A percentile compares a stretch with the other conserved stretches of the same genome.
Evolutionary conservation across 352 stramenopile genomes (phyloP).

Genomic region (Pythium angustatum): DNA sequence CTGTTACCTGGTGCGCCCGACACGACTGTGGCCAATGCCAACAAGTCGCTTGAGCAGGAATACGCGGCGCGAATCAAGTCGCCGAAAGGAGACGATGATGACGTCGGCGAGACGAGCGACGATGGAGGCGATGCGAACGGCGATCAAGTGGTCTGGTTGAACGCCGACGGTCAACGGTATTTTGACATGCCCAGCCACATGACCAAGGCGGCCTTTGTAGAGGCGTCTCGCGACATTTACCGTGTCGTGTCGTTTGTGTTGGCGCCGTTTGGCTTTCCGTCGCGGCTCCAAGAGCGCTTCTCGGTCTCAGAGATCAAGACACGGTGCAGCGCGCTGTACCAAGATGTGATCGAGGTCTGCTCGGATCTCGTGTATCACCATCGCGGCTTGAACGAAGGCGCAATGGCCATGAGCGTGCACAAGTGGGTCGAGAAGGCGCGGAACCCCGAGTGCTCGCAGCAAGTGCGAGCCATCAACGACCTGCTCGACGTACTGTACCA

Average conservation of each 20-base stretch:
- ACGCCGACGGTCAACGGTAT: constrained; percentile 51
- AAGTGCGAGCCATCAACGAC: constrained; percentile 80
- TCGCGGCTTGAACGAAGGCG: constrained; percentile 70
- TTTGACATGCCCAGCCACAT: constrained; percentile 83
- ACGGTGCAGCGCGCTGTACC: constrained; percentile 71
- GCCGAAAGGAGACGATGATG: constrained; percentile 26
- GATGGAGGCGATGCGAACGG: constrained; percentile 33
- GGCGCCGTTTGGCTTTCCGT: constrained; percentile 75
- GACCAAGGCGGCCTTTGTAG: constrained; percentile 66
- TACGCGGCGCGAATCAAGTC: constrained; percentile 49
- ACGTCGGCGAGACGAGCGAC: constrained; percentile 1
- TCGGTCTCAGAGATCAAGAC: constrained; percentile 75
- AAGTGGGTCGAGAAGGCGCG: constrained; percentile 81
- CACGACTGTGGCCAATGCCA: no score
- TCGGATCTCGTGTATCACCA: constrained; percentile 84
- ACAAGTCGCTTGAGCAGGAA: constrained; percentile 35
- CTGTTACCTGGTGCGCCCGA: constrained; percentile 39
- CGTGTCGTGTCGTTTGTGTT: constrained; percentile 81
- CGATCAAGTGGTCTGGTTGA: constrained; percentile 52
- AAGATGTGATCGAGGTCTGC: constrained; percentile 85
- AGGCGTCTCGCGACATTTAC: constrained; percentile 67
- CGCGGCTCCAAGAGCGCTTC: constrained; percentile 51
- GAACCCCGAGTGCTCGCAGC: constrained; percentile 63
- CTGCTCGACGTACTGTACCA: constrained; percentile 64
- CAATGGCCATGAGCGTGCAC: constrained; percentile 88